phyloP scores from a whole-genome alignment of 179 eudicot genomes.

The Pouteria campechiana region DNA sequence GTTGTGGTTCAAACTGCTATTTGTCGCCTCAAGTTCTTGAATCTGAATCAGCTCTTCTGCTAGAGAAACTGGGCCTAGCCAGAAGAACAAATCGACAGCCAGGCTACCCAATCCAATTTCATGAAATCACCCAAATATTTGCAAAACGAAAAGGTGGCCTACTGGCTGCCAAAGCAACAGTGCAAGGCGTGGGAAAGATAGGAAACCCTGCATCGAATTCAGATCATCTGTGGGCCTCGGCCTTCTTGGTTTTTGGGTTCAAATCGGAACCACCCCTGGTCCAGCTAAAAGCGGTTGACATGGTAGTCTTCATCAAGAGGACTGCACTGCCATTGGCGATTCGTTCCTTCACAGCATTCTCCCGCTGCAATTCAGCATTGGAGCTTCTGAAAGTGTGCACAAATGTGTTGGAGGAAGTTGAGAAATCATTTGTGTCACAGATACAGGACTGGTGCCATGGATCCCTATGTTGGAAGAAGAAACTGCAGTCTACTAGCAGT shows the following conservation, averaged over 20 bases:
- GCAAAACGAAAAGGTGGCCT: conserved; percentile 29
- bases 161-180: conserved; percentile 43
- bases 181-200: conserved; percentile 41
- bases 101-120: conserved; percentile 60
- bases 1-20: conserved; percentile 34
- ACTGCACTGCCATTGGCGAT: conserved; percentile 75
- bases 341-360: conserved; percentile 51
- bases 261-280: conserved; percentile 69
- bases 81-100: conserved; percentile 35
- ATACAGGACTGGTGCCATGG: conserved; percentile 69
- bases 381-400: conserved; percentile 82
- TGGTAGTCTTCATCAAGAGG: conserved; percentile 60
- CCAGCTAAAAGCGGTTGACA: conserved; percentile 55
- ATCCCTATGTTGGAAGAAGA: conserved; percentile 73
- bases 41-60: conserved; percentile 53
- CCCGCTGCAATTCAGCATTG: conserved; percentile 67
- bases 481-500: conserved; percentile 21
- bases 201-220: conserved; percentile 40
- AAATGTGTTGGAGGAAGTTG: conserved; percentile 68
- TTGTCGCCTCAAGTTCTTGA: conserved; percentile 37
- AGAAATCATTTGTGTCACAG: conserved; percentile 78
- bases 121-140: conserved; percentile 48
- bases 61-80: conserved; percentile 67
- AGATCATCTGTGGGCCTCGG: conserved; percentile 86
- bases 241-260: conserved; percentile 76